Conservation (phyloP, 106 monocot genomes). For the Iris macrosiphon region DNA sequence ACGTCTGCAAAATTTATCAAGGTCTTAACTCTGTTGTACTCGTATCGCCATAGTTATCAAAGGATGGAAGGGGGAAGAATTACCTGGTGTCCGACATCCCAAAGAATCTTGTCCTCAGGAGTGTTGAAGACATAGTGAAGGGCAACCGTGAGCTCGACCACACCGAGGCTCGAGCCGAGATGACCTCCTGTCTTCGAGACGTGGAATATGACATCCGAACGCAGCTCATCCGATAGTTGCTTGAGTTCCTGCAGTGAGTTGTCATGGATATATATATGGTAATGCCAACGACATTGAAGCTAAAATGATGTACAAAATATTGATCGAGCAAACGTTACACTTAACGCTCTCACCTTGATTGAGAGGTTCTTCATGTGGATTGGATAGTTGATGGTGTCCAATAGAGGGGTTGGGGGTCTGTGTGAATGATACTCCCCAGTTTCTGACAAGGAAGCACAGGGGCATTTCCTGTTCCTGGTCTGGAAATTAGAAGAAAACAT, state of each 20-base stretch:
- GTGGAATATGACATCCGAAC: conserved; percentile 86
- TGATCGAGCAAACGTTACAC: no score
- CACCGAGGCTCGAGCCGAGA: conserved; percentile 89
- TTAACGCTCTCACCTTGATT: conserved; percentile 35
- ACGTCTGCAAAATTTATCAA: conserved; percentile 43
- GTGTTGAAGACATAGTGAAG: conserved; percentile 85
- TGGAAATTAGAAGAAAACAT: conserved; percentile 18
- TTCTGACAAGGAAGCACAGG: conserved; percentile 56
- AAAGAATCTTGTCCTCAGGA: conserved; percentile 83
- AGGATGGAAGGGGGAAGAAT: neutral
- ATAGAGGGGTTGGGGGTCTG: conserved; percentile 76
- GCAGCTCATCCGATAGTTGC: conserved; percentile 77
- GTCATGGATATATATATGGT: neutral
- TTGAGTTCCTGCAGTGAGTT: conserved; percentile 59
- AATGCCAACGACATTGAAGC: neutral
- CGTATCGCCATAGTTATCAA: neutral
- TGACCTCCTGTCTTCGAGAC: conserved; percentile 91
- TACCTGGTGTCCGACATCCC: conserved; percentile 99
- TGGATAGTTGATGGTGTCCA: conserved; percentile 89
- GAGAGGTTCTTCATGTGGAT: conserved; percentile 97
- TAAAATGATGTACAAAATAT: no score
- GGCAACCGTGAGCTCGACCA: conserved; percentile 80
- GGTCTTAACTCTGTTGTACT: neutral
- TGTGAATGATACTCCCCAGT: conserved; percentile 63
- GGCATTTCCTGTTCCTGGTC: conserved; percentile 36